A percentile compares a stretch with the other conserved stretches of the same genome.
These are phyloP conservation scores for Nicotiana sylvestris DNA, from an alignment of 257 asterid genomes.

Conservation along the genomic window DNA sequence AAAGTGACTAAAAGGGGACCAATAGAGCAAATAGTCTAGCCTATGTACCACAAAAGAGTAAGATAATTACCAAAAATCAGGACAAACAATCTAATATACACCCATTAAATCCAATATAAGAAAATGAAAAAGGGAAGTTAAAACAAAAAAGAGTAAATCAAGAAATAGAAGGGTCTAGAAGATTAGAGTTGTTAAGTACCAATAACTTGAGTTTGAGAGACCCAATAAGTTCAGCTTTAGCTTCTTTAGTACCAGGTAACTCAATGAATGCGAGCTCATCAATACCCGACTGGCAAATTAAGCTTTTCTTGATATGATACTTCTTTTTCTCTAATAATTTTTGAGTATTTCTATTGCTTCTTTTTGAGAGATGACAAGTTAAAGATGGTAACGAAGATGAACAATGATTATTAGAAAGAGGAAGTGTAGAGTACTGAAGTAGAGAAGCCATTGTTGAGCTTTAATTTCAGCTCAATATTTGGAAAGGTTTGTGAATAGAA, in stretches of 20 bases:
- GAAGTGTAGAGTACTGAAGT: slow-evolving; percentile 30
- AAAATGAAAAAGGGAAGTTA: not conserved
- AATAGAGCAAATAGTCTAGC: not conserved
- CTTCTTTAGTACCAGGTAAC: slow-evolving; percentile 28
- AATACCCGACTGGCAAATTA: slow-evolving; percentile 36
- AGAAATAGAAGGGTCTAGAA: not conserved
- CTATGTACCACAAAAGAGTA: not conserved
- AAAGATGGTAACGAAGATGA: slow-evolving; percentile 14
- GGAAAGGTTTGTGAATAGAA: not conserved
- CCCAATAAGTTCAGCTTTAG: slow-evolving; percentile 32
- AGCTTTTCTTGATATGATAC: slow-evolving; percentile 12
- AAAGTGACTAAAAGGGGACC: not conserved
- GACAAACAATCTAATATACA: not conserved
- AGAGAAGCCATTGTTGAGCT: slow-evolving; percentile 52
- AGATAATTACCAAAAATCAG: not conserved
- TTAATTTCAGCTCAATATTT: not conserved
- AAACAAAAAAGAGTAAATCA: not conserved
- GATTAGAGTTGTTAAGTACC: slow-evolving; percentile 29
- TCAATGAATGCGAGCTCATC: slow-evolving; percentile 29
- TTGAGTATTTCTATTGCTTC: slow-evolving; percentile 1
- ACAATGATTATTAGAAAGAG: slow-evolving; percentile 29
- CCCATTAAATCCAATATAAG: not conserved
- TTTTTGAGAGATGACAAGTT: slow-evolving; percentile 8
- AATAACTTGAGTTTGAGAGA: slow-evolving; percentile 62
- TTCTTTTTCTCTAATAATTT: slow-evolving; percentile 6